Conservation (phyloP, 2,329 filamentous ascomycete genomes). For the Monilinia vaccinii-corymbosi region DNA sequence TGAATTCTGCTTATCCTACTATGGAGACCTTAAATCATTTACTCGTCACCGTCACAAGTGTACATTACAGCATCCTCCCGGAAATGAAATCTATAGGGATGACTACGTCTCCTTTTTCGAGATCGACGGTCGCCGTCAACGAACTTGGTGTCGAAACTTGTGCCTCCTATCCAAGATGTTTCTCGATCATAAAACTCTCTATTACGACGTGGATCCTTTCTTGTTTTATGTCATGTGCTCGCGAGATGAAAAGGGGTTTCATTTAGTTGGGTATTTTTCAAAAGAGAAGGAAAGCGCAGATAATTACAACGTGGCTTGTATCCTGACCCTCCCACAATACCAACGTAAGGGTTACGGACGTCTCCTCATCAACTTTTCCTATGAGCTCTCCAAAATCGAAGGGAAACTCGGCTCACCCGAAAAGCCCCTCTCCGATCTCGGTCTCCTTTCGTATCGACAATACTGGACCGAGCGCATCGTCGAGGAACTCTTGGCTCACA, state of each 20-base stretch:
- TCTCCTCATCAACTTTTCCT: slow-evolving; percentile 92
- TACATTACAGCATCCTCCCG: slow-evolving; percentile 81
- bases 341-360: slow-evolving; percentile 91
- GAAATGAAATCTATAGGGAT: slow-evolving; percentile 97
- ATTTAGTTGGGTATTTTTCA: slow-evolving; percentile 98
- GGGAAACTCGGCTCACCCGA: slow-evolving; percentile 92
- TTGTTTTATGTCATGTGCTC: slow-evolving; percentile 97
- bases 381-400: slow-evolving; percentile 92
- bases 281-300: slow-evolving; percentile 98
- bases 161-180: slow-evolving; percentile 95
- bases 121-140: slow-evolving; percentile 87
- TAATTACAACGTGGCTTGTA: slow-evolving; percentile 96
- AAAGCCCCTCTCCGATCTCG: slow-evolving; percentile 90
- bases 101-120: slow-evolving; percentile 93
- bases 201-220: slow-evolving; percentile 99
- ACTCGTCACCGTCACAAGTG: slow-evolving; percentile 82
- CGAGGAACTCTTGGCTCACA: slow-evolving; percentile 68
- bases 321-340: slow-evolving; percentile 90
- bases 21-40: slow-evolving; percentile 74
- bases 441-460: slow-evolving; percentile 85
- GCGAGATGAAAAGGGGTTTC: slow-evolving; percentile 79
- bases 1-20: slow-evolving; percentile 94
- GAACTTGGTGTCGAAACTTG: slow-evolving; percentile 93
- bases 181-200: slow-evolving; percentile 93
- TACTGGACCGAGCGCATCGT: slow-evolving; percentile 97